Conservation (phyloP, 2,329 filamentous ascomycete species). For the Sarocladium strictum region DNA sequence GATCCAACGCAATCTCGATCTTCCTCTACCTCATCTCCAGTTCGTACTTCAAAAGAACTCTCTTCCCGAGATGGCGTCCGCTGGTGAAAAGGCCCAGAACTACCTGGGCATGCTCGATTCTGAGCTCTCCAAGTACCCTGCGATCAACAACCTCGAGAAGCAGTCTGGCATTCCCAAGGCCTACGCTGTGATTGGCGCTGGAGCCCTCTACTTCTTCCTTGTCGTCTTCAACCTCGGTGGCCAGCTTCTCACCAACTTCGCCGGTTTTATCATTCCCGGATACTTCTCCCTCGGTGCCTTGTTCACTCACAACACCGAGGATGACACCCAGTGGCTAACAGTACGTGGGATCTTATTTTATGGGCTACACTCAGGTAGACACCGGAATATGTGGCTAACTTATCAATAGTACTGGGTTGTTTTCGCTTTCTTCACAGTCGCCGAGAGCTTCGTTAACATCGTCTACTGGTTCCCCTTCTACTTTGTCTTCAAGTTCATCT, state of each 20-base stretch:
- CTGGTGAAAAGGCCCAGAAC: constrained; percentile 71
- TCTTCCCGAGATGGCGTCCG: constrained; percentile 56
- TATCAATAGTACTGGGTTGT: constrained; percentile 76
- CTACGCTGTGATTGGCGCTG: constrained; percentile 72
- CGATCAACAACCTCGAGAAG: constrained; percentile 80
- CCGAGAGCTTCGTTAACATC: constrained; percentile 77
- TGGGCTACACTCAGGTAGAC: too few relatives aligned
- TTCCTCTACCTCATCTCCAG: not conserved
- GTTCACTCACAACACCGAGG: constrained; percentile 63
- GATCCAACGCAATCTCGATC: not conserved
- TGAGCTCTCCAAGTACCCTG: constrained; percentile 82
- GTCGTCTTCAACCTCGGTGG: constrained; percentile 90
- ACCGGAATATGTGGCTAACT: constrained; percentile 26
- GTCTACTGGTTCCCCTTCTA: constrained; percentile 98
- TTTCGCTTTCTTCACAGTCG: constrained; percentile 73
- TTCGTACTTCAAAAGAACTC: constrained; percentile 11
- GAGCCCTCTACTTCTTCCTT: constrained; percentile 79
- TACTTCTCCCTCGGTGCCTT: constrained; percentile 80
- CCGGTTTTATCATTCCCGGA: constrained; percentile 74
- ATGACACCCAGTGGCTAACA: constrained; percentile 77
- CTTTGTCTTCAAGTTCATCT: constrained; percentile 98
- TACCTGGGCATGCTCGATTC: constrained; percentile 76
- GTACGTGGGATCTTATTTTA: too few relatives aligned
- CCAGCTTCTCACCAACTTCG: constrained; percentile 81
- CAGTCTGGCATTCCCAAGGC: constrained; percentile 78